phyloP scores from a whole-genome alignment of 108 stramenopile species.

The Conticribra guillardii region DNA sequence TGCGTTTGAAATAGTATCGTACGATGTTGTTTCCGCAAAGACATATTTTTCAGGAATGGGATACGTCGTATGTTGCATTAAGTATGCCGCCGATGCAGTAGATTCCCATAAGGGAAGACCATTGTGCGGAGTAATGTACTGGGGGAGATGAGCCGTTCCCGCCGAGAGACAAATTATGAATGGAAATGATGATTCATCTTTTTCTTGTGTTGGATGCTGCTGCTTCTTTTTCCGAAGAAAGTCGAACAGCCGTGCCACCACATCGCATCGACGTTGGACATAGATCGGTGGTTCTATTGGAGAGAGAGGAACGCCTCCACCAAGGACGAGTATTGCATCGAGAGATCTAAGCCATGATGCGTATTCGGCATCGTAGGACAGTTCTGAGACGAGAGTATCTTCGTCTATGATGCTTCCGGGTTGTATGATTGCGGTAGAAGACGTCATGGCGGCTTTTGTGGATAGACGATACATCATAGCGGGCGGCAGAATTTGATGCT shows the following conservation, averaged over 20 bases:
- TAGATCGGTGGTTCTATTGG: constrained; percentile 71
- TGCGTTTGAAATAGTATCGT: constrained; percentile 88
- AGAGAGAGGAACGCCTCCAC: constrained; percentile 75
- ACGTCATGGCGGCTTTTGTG: too few relatives aligned
- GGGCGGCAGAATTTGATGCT: too few relatives aligned
- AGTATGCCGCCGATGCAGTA: constrained; percentile 77
- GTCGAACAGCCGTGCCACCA: constrained; percentile 27
- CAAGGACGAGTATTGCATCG: constrained; percentile 79
- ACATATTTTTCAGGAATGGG: constrained; percentile 34
- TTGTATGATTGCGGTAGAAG: too few relatives aligned
- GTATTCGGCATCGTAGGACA: constrained; percentile 37
- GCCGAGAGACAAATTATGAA: constrained; percentile 76
- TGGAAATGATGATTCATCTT: constrained; percentile 2
- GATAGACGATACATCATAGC: too few relatives aligned
- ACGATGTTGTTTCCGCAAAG: constrained; percentile 82
- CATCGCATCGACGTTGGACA: constrained; percentile 56
- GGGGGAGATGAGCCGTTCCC: constrained; percentile 87
- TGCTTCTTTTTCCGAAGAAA: background rate
- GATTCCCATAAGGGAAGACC: constrained; percentile 87
- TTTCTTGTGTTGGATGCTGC: background rate
- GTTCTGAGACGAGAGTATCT: constrained; percentile 34
- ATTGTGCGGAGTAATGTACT: constrained; percentile 54
- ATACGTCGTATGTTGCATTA: constrained; percentile 38
- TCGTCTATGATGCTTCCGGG: constrained; percentile 56
- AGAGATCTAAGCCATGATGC: constrained; percentile 42